Base-by-base conservation (phyloP, 257 asterid genomes). In the Solanum microdontum region DNA sequence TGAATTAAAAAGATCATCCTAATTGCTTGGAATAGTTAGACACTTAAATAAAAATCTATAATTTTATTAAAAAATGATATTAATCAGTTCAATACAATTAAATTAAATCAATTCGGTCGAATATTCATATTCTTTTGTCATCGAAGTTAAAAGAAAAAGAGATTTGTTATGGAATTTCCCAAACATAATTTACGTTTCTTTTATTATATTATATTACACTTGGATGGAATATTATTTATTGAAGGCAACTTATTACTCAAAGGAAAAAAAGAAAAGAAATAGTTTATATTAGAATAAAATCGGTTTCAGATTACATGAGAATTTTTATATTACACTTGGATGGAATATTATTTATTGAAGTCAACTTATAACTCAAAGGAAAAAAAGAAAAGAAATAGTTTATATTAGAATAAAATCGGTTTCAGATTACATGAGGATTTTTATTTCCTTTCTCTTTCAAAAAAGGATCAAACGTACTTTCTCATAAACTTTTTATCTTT, bases 81-180 rank as follows among this genome's bases (percentile, higher is more conserved):
- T 5, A 51, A 51, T 15, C 23, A 15, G 3, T 51, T 51, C 23
- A 15, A 5, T 51, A 51, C 3, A 15, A 5, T 15, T 51, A 51
- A 6, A 51, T 15, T 51, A 5, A 15, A 15, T 51, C 9, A 0
- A 51, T 51, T 51, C 8, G 8, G 0, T 15, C 8, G 1, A 0
- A 5, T 51, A 5, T 15, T 51, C 3, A 51, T 51, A 6, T 51
- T 2, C 3, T 15, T 15, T 15, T 51, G 0, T 2, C 23, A 51
- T 4, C 17, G 55, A 40, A 51, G 62, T 15, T 51, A 15, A 51
- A 51, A 51, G 23, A 51, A 15, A 51, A 51, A 51, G 0, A 15
- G 8, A 51, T 15, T 51, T 51, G 8, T 17, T 51, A 51, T 51
- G 62, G 23, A 51, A 51, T 51, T 19, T 55, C 24, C 23, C 24